Percentiles rank a stretch among this genome's conserved stretches.
Evolutionary conservation across 73 alveolate genomes (phyloP).

Genomic region (Tetrahymena thermophila): DNA sequence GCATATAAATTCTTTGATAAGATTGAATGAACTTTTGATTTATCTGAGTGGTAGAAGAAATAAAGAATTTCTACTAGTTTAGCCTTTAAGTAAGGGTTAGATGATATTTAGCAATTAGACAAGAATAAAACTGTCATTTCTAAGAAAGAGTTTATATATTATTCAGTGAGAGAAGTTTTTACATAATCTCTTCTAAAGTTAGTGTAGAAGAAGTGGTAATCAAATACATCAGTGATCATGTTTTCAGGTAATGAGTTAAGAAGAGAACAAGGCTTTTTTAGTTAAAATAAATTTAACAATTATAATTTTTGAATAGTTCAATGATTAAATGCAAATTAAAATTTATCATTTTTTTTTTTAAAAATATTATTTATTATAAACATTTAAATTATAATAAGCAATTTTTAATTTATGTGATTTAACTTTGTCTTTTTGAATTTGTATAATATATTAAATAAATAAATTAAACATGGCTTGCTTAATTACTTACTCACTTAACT

Average conservation of each 20-base stretch:
- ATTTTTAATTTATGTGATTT: too few relatives aligned
- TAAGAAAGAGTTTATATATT: neutral
- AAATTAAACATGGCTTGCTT: too few relatives aligned
- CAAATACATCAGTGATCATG: neutral
- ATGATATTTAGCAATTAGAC: conserved; percentile 34
- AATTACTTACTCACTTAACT: too few relatives aligned
- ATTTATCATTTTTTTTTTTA: neutral
- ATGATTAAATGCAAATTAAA: too few relatives aligned
- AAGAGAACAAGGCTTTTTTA: neutral
- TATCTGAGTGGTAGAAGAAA: conserved; percentile 28
- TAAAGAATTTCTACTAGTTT: conserved; percentile 53
- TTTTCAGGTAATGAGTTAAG: neutral
- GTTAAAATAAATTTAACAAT: neutral
- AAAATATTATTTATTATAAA: too few relatives aligned
- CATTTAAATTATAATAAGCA: too few relatives aligned
- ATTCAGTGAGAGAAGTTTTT: neutral
- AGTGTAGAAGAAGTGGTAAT: neutral
- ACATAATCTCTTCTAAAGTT: neutral
- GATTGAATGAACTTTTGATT: neutral
- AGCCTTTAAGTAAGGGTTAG: conserved; percentile 60
- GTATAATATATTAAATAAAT: too few relatives aligned
- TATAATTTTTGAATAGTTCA: too few relatives aligned
- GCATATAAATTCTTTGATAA: neutral
- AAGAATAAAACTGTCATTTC: conserved; percentile 22
- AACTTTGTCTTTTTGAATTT: too few relatives aligned